Evolutionary conservation across 495 filamentous ascomycete genomes (phyloP), one percentile per base, ranked within the genome.

Genomic region (Peziza echinospora): DNA sequence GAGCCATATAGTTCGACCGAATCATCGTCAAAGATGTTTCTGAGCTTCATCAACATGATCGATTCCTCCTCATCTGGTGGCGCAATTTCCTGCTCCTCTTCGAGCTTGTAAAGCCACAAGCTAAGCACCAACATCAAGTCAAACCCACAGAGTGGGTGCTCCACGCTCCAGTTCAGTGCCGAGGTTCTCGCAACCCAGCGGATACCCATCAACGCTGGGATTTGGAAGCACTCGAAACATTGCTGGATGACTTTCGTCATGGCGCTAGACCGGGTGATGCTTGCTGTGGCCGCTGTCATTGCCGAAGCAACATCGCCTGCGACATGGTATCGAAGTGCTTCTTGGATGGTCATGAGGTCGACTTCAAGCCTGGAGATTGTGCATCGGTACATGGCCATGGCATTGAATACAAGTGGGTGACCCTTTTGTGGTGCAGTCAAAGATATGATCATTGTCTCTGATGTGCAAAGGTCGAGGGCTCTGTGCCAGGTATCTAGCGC

Each of bases 51-150:
- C 66, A 96, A 93, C 78, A 96, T 91, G 60, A 70, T 73, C 62
- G 84, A 58, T 62, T 97, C 89, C 53, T 93, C 87, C 59, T 86
- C 83, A 26, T 76, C 86, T 17, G 85, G 84, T 9, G 79, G 76
- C 21, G 40, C 34, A 21, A 37, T 41, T 66, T 96, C 91, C 53
- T 91, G 83, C 71, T 97, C 89, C 69, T 94, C 84, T 82, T 97
- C 89, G 68, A 97, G 77, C 65, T 83, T 82, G 68, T 92, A 94
- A 58, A 97, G 76, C 89, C 89, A 97, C 53, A 97, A 69, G 60
- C 81, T 93, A 57, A 97, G 82, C 55, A 94, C 93, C 66, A 97
- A 87, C 78, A 97, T 94, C 57, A 97, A 71, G 63, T 97, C 89
- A 65, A 97, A 72, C 52, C 85, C 91, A 60, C 85, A 93, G 30